Evolutionary conservation across 179 eudicot species (phyloP), one percentile per base, ranked within the genome.

Genomic region (Beta macrorhiza): DNA sequence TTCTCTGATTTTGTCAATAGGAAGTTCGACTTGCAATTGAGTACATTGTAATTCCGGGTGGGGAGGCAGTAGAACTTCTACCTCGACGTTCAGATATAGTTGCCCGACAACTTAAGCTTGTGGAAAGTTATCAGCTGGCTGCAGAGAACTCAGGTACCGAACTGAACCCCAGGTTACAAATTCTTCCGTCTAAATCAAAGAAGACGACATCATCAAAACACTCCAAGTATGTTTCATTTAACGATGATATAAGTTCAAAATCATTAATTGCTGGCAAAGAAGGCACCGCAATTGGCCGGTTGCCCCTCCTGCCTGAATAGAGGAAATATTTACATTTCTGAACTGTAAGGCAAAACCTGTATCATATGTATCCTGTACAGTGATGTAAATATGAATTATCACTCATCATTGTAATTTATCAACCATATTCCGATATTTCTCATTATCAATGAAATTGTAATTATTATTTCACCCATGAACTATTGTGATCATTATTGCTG

Each of bases 1-100:
- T 1, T 20, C 53, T 59, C 9, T 64, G 64, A 53, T 74, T 53
- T 14, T 77, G 59, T 62, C 16, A 42, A 62, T 72, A 96, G 99
- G 99, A 96, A 90, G 99, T 92, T 56, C 90, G 98, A 44, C 90
- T 94, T 77, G 99, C 99, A 13, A 94, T 96, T 19, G 99, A 96
- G 88, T 96, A 96, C 77, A 96, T 96, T 37, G 99, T 96, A 67
- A 94, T 96, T 79, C 99, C 98, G 2, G 98, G 99, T 15, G 97
- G 97, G 11, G 99, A 96, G 84, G 90, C 99, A 1, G 99, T 96
- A 51, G 98, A 94, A 77, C 98, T 94, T 87, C 98, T 96, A 62
- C 99, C 99, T 29, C 90, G 97, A 64, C 89, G 91, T 20, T 92
- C 99, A 12, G 99, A 92, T 68, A 96, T 94, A 74, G 84, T 92